Conservation (phyloP, 2,329 filamentous ascomycete species). For the Sclerotinia trifoliorum region DNA sequence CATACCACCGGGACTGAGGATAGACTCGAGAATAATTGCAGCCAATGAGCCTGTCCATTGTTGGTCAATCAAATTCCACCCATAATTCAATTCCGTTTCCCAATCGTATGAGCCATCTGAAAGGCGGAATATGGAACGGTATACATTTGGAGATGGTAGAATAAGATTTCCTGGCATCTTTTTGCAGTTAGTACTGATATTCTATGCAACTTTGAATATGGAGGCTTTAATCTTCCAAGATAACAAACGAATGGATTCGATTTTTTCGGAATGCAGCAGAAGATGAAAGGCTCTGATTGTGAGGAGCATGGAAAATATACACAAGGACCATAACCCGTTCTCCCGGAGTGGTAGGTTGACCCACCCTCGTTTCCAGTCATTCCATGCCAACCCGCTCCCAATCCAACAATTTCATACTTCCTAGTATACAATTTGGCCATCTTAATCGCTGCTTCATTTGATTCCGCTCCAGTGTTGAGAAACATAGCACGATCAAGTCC, state of each 20-base stretch:
- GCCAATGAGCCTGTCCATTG: constrained; percentile 61
- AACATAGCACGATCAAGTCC: constrained; percentile 57
- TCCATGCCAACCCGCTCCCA: constrained; percentile 61
- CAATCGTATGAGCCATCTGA: constrained; percentile 62
- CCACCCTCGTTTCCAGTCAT: constrained; percentile 54
- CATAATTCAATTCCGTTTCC: constrained; percentile 62
- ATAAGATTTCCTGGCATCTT: constrained; percentile 55
- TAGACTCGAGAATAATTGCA: constrained; percentile 60
- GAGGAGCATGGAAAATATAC: constrained; percentile 19
- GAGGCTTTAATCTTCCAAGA: neutral
- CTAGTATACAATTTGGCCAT: constrained; percentile 63
- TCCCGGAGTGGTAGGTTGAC: constrained; percentile 54
- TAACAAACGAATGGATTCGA: no score
- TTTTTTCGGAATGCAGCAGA: neutral
- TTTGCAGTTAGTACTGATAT: neutral
- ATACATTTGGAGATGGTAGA: constrained; percentile 59
- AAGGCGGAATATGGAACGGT: constrained; percentile 60
- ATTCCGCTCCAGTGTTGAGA: constrained; percentile 56
- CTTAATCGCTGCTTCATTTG: constrained; percentile 62
- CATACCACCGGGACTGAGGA: constrained; percentile 51
- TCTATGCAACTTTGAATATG: neutral
- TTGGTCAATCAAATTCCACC: constrained; percentile 59
- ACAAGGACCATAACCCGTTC: constrained; percentile 47
- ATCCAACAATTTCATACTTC: constrained; percentile 62
- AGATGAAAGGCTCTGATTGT: neutral